A percentile compares a stretch with the other conserved stretches of the same genome.
phyloP scores from a whole-genome alignment of 805 yeast genomes.

The Sporopachydermia lactativora region DNA sequence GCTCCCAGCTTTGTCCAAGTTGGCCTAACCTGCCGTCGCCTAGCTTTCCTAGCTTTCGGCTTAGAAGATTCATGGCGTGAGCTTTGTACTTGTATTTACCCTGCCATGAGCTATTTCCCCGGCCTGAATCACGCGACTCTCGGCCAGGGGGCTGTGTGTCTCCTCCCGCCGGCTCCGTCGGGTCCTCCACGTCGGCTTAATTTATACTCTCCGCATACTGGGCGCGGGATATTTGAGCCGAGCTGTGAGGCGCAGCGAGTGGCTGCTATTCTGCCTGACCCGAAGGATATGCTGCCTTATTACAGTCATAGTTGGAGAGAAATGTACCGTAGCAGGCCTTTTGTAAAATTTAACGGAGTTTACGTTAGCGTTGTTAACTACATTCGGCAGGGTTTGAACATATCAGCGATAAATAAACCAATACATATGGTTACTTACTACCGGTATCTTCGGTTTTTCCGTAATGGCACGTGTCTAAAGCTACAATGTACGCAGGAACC shows the following conservation, averaged over 20 bases:
- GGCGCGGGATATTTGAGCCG: background rate
- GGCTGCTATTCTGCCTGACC: background rate
- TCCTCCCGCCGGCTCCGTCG: background rate
- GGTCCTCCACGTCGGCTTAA: background rate
- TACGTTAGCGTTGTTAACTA: constrained; percentile 80
- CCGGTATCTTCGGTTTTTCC: constrained; percentile 68
- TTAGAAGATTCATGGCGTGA: constrained; percentile 13
- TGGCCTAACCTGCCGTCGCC: constrained; percentile 12
- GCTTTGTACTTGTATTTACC: constrained; percentile 14
- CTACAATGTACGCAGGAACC: constrained; percentile 68
- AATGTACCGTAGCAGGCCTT: constrained; percentile 57
- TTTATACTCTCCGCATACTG: background rate
- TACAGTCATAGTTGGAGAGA: constrained; percentile 21
- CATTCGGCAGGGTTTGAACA: constrained; percentile 67
- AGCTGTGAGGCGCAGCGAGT: background rate
- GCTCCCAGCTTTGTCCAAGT: constrained; percentile 13
- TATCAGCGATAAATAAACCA: constrained; percentile 57
- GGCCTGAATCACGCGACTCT: background rate
- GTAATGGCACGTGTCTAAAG: constrained; percentile 62
- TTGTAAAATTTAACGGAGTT: constrained; percentile 66
- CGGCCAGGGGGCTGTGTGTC: background rate
- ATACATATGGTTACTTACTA: constrained; percentile 78
- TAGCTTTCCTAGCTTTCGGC: constrained; percentile 14
- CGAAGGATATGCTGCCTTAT: background rate
- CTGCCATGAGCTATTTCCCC: constrained; percentile 10